Percentiles rank a stretch among this genome's conserved stretches.
Conservation (phyloP, 371 early-diverging fungal species). For the Lichtheimia hyalospora region DNA sequence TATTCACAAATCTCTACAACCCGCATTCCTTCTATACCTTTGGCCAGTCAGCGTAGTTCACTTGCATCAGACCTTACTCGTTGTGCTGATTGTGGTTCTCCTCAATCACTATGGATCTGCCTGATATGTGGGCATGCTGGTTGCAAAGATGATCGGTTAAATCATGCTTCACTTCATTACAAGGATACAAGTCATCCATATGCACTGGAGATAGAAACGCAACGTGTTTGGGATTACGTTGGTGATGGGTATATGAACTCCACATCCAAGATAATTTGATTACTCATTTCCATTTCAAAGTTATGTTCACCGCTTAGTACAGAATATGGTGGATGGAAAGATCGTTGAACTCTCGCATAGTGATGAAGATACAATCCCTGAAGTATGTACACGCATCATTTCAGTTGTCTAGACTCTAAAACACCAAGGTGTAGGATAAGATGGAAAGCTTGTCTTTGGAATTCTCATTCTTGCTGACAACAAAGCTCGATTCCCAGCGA, state of each 20-base stretch:
- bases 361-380: neutral
- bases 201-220: slow-evolving; percentile 92
- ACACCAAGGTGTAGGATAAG: slow-evolving; percentile 53
- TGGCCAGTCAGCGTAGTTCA: neutral
- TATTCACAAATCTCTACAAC: slow-evolving; percentile 55
- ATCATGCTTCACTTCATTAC: slow-evolving; percentile 88
- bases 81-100: slow-evolving; percentile 56
- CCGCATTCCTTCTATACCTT: neutral
- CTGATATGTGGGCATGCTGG: slow-evolving; percentile 92
- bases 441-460: slow-evolving; percentile 73
- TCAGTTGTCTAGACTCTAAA: neutral
- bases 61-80: neutral
- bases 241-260: slow-evolving; percentile 73
- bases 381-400: slow-evolving; percentile 10
- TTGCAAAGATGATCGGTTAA: slow-evolving; percentile 77
- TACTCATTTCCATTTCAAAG: neutral
- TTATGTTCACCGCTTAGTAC: slow-evolving; percentile 91
- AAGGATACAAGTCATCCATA: slow-evolving; percentile 79
- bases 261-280: neutral
- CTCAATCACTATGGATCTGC: slow-evolving; percentile 88
- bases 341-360: slow-evolving; percentile 80
- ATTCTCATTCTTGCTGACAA: slow-evolving; percentile 73
- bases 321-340: slow-evolving; percentile 87
- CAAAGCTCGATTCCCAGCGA: slow-evolving; percentile 86
- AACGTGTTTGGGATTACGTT: slow-evolving; percentile 96